These are phyloP conservation scores for Eucalyptus sp. DNA, from an alignment of 345 rosid species.

Conservation along the genomic window DNA sequence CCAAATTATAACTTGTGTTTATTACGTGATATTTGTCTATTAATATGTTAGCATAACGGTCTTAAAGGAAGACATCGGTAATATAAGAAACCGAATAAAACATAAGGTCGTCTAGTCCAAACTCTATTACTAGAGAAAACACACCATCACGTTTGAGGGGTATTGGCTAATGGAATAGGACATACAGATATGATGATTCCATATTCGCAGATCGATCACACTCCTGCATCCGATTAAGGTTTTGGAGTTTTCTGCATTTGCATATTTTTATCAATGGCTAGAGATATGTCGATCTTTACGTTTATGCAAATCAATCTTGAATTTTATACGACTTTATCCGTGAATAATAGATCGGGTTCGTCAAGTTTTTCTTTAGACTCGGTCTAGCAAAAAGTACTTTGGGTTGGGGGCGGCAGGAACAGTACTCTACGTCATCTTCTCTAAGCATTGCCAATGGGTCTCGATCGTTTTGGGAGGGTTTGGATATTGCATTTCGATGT, in stretches of 20 bases:
- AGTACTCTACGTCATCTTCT: background rate
- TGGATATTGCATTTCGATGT: background rate
- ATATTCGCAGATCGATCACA: fast-evolving
- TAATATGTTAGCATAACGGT: too few relatives aligned
- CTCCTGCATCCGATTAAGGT: too few relatives aligned
- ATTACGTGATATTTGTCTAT: too few relatives aligned
- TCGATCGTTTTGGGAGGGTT: background rate
- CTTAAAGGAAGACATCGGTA: fast-evolving
- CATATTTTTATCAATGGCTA: fast-evolving
- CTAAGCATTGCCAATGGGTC: background rate
- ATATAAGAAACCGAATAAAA: fast-evolving
- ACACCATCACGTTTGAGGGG: fast-evolving
- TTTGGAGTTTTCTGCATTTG: too few relatives aligned
- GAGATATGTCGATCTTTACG: fast-evolving
- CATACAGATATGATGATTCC: fast-evolving
- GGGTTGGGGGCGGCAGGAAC: slow-evolving; percentile 39
- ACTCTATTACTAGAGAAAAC: too few relatives aligned
- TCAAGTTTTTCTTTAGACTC: too few relatives aligned
- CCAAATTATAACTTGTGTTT: too few relatives aligned
- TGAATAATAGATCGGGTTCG: too few relatives aligned
- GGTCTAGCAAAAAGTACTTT: background rate
- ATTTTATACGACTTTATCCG: fast-evolving
- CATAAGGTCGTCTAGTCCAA: fast-evolving
- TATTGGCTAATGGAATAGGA: fast-evolving
- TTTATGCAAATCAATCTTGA: too few relatives aligned